Evolutionary conservation across 208 protist species (phyloP), one percentile per base, ranked within the genome.

Genomic region (Acanthamoeba royreba): DNA sequence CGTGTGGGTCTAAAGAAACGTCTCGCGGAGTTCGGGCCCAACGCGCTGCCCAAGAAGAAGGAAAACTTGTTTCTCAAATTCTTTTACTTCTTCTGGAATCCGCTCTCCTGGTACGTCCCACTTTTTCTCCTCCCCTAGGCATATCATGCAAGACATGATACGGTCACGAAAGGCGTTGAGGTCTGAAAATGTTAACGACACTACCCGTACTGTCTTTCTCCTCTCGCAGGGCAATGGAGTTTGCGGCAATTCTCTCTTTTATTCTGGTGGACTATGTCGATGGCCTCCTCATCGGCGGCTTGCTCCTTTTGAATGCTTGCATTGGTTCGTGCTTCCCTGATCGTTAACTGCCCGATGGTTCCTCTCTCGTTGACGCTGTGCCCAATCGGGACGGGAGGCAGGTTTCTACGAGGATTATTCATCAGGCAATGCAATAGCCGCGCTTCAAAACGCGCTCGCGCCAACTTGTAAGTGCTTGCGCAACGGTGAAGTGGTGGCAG

Each of bases 381-480:
- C 49, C 49, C 49, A n/a, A n/a, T 58, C 13, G 49, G 13, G 15
- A 13, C 96, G 11, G 17, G n/a, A 40, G n/a, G 11, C 81, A 90
- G 83, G 83, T 42, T 99, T 97, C 95, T 98, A 97, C 94, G 98
- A 99, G 96, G 98, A 98, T 52, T 97, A 97, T 25, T 98, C 98
- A 63, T 98, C 98, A 38, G 98, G 97, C 86, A 98, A 99, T 94
- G 98, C 98, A 35, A 97, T 99, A 0, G 98, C 96, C 19, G 98
- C 98, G 28, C 96, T 99, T 74, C 98, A 98, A 94, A 97, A 96
- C 55, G 97, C 97, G 31, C 95, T 99, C 92, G 97, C 98, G 72
- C 97, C 97, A 0, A 45, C 97, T 15, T 96, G 97, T 69, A 98
- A 97, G 9, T 97, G 97, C 42, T 94, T 97, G 49, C 96, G 98